phyloP scores from a whole-genome alignment of 768 basidiomycete species.

The Pleurotus ostreatus region DNA sequence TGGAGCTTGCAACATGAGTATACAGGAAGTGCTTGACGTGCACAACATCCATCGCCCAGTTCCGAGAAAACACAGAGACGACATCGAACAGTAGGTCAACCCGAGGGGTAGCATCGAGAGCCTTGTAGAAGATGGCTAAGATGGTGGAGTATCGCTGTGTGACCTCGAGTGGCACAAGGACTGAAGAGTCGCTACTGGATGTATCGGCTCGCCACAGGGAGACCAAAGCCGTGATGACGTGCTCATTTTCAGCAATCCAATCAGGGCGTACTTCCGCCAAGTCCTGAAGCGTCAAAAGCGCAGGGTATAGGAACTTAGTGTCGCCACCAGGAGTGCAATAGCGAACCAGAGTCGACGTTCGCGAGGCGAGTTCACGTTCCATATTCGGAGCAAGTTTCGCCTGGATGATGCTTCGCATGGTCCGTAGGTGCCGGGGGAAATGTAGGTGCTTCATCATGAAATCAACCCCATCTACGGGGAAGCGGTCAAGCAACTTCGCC shows the following conservation, averaged over 20 bases:
- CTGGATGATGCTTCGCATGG: slow-evolving; percentile 77
- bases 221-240: slow-evolving; percentile 68
- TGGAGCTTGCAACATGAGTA: slow-evolving; percentile 72
- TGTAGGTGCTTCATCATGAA: slow-evolving; percentile 81
- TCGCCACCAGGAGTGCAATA: slow-evolving; percentile 50
- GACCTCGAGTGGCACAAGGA: slow-evolving; percentile 38
- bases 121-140: slow-evolving; percentile 73
- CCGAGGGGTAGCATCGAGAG: slow-evolving; percentile 65
- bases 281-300: slow-evolving; percentile 75
- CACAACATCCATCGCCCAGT: slow-evolving; percentile 78
- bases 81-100: slow-evolving; percentile 89
- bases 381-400: slow-evolving; percentile 76
- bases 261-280: slow-evolving; percentile 58
- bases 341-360: slow-evolving; percentile 49
- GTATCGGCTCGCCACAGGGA: slow-evolving; percentile 65
- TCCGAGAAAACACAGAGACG: slow-evolving; percentile 74
- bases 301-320: slow-evolving; percentile 52
- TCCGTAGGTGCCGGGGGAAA: slow-evolving; percentile 76
- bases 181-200: slow-evolving; percentile 37
- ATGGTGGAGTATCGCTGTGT: slow-evolving; percentile 62
- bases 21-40: slow-evolving; percentile 83
- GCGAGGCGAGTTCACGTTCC: slow-evolving; percentile 60
- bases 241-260: slow-evolving; percentile 69
- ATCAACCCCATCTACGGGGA: slow-evolving; percentile 79
- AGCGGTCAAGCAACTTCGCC: slow-evolving; percentile 87